phyloP scores from a whole-genome alignment of 352 stramenopile species.

The Phytophthora foliorum region DNA sequence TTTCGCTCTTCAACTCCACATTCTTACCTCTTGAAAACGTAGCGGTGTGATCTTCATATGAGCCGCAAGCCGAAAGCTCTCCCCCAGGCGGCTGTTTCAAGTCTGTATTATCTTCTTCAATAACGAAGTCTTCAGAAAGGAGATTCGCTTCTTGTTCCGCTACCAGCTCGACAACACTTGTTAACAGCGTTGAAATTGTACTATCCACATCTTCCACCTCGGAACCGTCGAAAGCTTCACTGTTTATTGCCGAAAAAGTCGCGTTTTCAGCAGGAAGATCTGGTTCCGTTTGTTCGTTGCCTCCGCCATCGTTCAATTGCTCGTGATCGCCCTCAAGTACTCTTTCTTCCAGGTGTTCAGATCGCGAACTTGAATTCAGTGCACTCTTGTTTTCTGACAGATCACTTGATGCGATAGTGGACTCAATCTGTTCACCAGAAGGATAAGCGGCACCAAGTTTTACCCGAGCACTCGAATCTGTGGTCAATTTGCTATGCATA shows the following conservation, averaged over 20 bases:
- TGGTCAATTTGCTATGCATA: neutral
- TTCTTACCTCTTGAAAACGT: neutral
- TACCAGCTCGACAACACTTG: conserved; percentile 8
- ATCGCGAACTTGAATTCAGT: neutral
- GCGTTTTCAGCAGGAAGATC: neutral
- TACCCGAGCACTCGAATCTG: neutral
- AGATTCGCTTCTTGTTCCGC: neutral
- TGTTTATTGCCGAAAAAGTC: neutral
- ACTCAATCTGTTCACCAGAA: neutral
- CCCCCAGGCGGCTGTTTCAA: neutral
- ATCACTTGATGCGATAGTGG: neutral
- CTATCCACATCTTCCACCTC: neutral
- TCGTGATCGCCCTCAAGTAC: neutral
- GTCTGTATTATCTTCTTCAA: neutral
- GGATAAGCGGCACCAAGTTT: too few species aligned
- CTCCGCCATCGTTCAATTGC: neutral
- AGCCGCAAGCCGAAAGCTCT: neutral
- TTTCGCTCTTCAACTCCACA: neutral
- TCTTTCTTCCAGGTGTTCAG: neutral
- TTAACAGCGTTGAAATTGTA: conserved; percentile 5
- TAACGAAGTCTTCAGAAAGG: neutral
- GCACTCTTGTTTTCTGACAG: neutral
- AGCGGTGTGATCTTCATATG: neutral
- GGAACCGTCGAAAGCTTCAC: neutral
- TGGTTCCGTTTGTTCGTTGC: neutral